Base-by-base conservation (phyloP, 106 monocot species). In the Platanthera guangdongensis region DNA sequence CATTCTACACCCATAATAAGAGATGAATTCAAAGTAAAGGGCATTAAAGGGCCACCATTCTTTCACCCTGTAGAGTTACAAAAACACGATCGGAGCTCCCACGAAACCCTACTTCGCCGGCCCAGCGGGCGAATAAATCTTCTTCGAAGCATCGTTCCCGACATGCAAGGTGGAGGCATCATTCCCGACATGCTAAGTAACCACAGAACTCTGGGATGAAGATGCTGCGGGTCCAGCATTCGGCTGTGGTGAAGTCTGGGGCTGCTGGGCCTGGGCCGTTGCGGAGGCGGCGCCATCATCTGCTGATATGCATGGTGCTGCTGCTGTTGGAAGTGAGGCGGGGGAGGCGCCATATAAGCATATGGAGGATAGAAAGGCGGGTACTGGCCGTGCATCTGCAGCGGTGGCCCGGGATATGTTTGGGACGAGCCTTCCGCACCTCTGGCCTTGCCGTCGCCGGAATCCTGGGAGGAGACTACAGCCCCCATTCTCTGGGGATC, bases 401-500 rank as follows among this genome's bases (percentile, higher is more conserved):
- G 82, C 48, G 82, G 77, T 7, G 15, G 9, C 19, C 28, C 72
- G 9, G 83, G 62, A 52, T 80, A 81, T 0, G 62, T 18, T 13
- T 76, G 80, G n/a, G 82, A 80, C 7, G 83, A 52, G 57, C 84
- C 81, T 39, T 83, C 82, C 52, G 84, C 81, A 0, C 74, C 77
- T 12, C 64, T 78, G 2, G 51, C 63, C 68, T 86, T 85, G 57
- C 71, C 76, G 5, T 80, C 86, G 14, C 68, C 63, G 10, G 82
- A 80, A 22, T 95, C 95, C 63, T 86, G 88, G 16, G 89, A 78
- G 8, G 48, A 50, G 1, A 90, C 85, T 14, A 94, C 10, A 50
- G 94, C 92, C 14, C 99, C 99, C 99, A 99, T 99, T 59, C 99
- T 90, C 82, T 90, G 99, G 18, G 99, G 99, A 77, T 99, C 99